A percentile compares a stretch with the other conserved stretches of the same genome.
phyloP scores from a whole-genome alignment of 2,329 filamentous ascomycete genomes.

The Scedosporium apiospermum region DNA sequence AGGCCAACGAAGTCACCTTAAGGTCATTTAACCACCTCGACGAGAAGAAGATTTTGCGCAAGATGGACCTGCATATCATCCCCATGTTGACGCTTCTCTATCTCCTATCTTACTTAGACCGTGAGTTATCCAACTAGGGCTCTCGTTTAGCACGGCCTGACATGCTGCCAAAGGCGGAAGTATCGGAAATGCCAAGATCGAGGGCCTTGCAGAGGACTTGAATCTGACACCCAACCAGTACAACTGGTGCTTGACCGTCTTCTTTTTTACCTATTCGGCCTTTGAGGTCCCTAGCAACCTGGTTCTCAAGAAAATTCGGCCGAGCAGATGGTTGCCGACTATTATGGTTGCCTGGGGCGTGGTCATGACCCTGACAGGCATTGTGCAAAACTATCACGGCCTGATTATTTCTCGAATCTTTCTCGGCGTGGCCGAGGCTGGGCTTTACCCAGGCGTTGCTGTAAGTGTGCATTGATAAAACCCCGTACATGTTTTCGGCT shows the following conservation, averaged over 20 bases:
- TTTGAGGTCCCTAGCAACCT: conserved; percentile 49
- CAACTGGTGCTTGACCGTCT: conserved; percentile 52
- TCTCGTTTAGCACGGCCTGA: background rate
- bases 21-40: conserved; percentile 17
- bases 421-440: conserved; percentile 43
- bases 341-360: conserved; percentile 45
- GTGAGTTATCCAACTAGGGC: conserved; percentile 18
- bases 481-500: no score
- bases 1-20: no score
- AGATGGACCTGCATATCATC: conserved; percentile 43
- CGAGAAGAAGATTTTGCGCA: conserved; percentile 50
- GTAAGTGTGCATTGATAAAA: conserved; percentile 9
- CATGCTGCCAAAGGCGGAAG: conserved; percentile 38
- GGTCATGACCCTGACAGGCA: conserved; percentile 37
- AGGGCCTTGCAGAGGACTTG: conserved; percentile 38
- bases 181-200: conserved; percentile 58
- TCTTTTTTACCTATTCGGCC: conserved; percentile 43
- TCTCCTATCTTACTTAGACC: conserved; percentile 59
- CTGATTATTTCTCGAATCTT: conserved; percentile 37
- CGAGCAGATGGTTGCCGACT: conserved; percentile 39
- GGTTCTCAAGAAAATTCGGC: conserved; percentile 43
- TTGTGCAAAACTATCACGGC: conserved; percentile 36
- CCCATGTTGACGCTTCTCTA: conserved; percentile 60
- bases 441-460: conserved; percentile 53
- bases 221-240: conserved; percentile 57